Conservation (phyloP, 2,329 filamentous ascomycete genomes). For the Cercospora citrullina region DNA sequence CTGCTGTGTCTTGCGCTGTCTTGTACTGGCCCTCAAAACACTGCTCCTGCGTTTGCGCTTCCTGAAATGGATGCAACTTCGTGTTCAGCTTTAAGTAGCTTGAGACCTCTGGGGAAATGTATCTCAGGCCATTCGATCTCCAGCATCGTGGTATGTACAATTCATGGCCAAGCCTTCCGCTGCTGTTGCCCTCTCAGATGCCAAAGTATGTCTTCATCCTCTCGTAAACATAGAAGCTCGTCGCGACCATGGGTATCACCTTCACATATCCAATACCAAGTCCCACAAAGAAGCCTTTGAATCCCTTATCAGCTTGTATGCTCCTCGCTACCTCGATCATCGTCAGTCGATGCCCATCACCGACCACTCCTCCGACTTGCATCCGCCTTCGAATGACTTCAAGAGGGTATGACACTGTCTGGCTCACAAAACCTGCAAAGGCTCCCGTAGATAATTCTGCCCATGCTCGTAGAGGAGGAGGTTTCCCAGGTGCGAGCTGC, state of each 20-base stretch:
- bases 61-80: too few species aligned
- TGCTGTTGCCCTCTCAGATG: slow-evolving; percentile 36
- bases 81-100: too few species aligned
- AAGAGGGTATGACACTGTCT: slow-evolving; percentile 89
- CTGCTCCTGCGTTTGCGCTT: too few species aligned
- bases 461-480: slow-evolving; percentile 75
- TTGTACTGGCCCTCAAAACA: not conserved
- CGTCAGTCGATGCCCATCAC: slow-evolving; percentile 76
- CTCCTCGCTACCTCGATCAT: slow-evolving; percentile 75
- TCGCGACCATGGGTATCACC: slow-evolving; percentile 83
- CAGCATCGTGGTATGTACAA: too few species aligned
- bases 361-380: slow-evolving; percentile 94
- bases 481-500: slow-evolving; percentile 52
- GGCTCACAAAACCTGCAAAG: slow-evolving; percentile 81
- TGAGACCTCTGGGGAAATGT: too few species aligned
- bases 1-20: not conserved
- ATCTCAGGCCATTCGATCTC: too few species aligned
- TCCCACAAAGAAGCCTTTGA: slow-evolving; percentile 85
- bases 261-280: slow-evolving; percentile 94
- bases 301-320: slow-evolving; percentile 74
- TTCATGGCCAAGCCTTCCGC: too few species aligned
- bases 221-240: slow-evolving; percentile 68
- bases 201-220: slow-evolving; percentile 59
- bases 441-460: slow-evolving; percentile 85
- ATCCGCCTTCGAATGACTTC: slow-evolving; percentile 90